Conservation (phyloP, 176 grass and related monocot genomes). For the Ensete ventricosum region DNA sequence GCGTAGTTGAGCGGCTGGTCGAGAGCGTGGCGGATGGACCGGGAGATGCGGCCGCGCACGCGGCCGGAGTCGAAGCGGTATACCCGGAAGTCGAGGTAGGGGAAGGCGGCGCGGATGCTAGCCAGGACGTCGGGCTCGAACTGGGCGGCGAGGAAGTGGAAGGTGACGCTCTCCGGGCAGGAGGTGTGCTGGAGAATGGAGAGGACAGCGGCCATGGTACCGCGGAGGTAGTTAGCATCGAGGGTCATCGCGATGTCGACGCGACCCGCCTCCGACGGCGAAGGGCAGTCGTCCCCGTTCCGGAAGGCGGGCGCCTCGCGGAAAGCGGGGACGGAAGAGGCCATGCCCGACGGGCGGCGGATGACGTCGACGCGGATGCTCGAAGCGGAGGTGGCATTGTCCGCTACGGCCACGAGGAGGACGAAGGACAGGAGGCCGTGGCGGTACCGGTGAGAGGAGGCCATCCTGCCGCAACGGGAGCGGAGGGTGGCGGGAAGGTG, state of each 20-base stretch:
- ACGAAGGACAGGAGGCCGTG: background rate
- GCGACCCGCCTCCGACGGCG: background rate
- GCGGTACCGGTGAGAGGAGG: background rate
- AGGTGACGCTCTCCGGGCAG: background rate
- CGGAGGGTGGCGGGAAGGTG: background rate
- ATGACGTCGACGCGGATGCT: background rate
- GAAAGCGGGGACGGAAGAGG: background rate
- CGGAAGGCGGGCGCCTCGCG: background rate
- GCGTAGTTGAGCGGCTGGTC: conserved; percentile 11
- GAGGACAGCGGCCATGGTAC: background rate
- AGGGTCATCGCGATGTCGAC: background rate
- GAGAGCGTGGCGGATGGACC: background rate
- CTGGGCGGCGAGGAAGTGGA: background rate
- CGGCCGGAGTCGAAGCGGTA: background rate
- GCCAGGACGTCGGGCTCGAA: background rate
- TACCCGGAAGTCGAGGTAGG: background rate
- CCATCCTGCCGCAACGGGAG: background rate
- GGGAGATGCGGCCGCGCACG: background rate
- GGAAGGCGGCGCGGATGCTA: background rate
- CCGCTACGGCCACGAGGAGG: background rate
- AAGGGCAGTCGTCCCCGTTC: background rate
- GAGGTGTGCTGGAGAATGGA: conserved; percentile 3
- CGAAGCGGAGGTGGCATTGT: background rate
- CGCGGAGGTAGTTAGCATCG: conserved; percentile 1
- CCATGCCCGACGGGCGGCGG: background rate